Base-by-base conservation (phyloP, 2,329 filamentous ascomycete species). In the Cladorrhinum sp. region DNA sequence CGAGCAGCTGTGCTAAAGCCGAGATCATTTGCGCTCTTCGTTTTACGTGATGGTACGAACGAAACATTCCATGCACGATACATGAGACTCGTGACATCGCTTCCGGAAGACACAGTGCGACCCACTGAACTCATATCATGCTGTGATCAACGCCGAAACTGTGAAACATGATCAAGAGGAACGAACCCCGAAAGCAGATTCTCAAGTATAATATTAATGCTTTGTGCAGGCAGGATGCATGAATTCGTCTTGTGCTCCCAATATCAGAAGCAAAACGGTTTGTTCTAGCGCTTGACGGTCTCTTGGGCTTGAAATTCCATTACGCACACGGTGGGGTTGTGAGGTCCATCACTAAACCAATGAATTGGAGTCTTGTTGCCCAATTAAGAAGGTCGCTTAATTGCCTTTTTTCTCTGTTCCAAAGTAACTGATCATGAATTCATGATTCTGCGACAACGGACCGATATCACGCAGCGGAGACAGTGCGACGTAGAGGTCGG, bases 321-420 rank as follows among this genome's bases (percentile, higher is more conserved):
- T 42, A 42, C 36, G 36, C 10, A 12, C 36, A n/a, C 16, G 36
- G 16, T 42, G 36, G 36, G 42, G 42, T 9, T 46, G 4, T 9
- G 14, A 46, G 42, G 16, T 21, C n/a, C 16, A 46, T 46, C 49
- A 5, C 20, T 12, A 51, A 51, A 26, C 54, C 54, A 48, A 57
- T 49, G 54, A 57, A 30, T 24, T 49, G 23, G 26, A 18, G 7
- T 46, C 36, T 46, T 49, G 23, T 23, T 42, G 49, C 54, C 54
- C 7, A 30, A 57, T 24, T 14, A 49, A 57, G 54, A 57, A 57
- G 54, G 54, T 57, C 54, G 54, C 54, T 57, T 42, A 46, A 18
- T 46, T 12, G 12, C 12, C 33, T 9, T 36, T 36, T 36, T 36
- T 36, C 33, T 28, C 4, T 46, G 4, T 20, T 20, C 12, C 42